Conservation (phyloP, 1,284 basidiomycete genomes). For the Fomitopsis betulina region DNA sequence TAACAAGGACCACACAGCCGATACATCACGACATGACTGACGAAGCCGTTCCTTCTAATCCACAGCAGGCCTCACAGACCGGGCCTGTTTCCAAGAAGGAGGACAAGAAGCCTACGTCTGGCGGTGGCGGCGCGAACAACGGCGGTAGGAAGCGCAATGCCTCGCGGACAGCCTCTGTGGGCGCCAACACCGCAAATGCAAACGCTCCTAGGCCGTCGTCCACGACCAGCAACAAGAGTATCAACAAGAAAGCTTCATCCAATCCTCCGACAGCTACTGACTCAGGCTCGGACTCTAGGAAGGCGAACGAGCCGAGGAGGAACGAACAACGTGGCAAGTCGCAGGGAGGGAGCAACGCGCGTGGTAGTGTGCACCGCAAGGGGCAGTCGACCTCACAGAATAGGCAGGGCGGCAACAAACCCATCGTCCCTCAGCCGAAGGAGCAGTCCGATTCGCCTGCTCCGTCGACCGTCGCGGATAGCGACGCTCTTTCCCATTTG, state of each 20-base stretch:
- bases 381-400: slow-evolving; percentile 50
- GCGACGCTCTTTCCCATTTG: slow-evolving; percentile 72
- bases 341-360: slow-evolving; percentile 38
- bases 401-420: slow-evolving; percentile 32
- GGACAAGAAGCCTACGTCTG: slow-evolving; percentile 54
- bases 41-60: slow-evolving; percentile 58
- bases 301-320: slow-evolving; percentile 48
- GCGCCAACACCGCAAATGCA: slow-evolving; percentile 29
- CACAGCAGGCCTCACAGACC: slow-evolving; percentile 28
- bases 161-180: slow-evolving; percentile 49
- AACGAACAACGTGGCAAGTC: slow-evolving; percentile 54
- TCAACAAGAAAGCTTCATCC: slow-evolving; percentile 42
- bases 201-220: slow-evolving; percentile 55
- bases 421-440: slow-evolving; percentile 27
- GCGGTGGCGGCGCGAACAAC: slow-evolving; percentile 20
- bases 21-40: slow-evolving; percentile 77
- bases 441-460: slow-evolving; percentile 42
- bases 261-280: slow-evolving; percentile 41
- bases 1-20: slow-evolving; percentile 32
- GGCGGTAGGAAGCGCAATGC: slow-evolving; percentile 47
- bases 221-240: slow-evolving; percentile 43
- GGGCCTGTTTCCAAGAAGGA: slow-evolving; percentile 35
- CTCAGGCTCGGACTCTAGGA: slow-evolving; percentile 67
- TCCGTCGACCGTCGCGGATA: slow-evolving; percentile 44
- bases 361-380: slow-evolving; percentile 51